Evolutionary conservation across 2,329 filamentous ascomycete species (phyloP).

Genomic region (Huntiella bhutanensis): DNA sequence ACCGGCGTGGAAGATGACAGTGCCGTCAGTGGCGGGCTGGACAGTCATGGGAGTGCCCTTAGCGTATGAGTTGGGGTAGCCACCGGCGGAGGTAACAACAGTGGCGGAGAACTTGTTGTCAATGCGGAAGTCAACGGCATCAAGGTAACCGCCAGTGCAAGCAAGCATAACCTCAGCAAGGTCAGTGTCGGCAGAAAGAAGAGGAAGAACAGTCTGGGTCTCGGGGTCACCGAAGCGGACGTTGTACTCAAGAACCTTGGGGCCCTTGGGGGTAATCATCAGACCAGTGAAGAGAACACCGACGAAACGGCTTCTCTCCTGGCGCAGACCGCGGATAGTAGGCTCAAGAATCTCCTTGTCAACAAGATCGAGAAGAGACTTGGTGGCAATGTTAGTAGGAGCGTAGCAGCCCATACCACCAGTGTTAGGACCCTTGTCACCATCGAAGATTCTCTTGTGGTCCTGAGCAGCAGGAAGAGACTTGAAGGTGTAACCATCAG

Average conservation of each 20-base stretch:
- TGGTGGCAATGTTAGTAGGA: constrained; percentile 62
- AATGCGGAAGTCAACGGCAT: constrained; percentile 48
- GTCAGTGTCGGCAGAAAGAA: constrained; percentile 62
- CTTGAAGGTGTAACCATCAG: constrained; percentile 68
- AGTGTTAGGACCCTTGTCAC: constrained; percentile 79
- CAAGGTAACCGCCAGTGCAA: constrained; percentile 57
- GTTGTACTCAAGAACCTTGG: constrained; percentile 81
- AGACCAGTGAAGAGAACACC: constrained; percentile 77
- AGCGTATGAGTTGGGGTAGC: constrained; percentile 71
- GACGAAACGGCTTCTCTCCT: constrained; percentile 54
- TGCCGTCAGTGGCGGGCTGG: constrained; percentile 26
- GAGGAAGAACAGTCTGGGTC: constrained; percentile 66
- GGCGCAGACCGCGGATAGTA: constrained; percentile 72
- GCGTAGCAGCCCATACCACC: constrained; percentile 97
- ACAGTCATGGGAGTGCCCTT: constrained; percentile 52
- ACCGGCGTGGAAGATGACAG: constrained; percentile 81
- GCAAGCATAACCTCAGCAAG: constrained; percentile 78
- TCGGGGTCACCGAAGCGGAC: constrained; percentile 86
- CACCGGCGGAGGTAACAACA: constrained; percentile 81
- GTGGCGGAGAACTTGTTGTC: constrained; percentile 61
- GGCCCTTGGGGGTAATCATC: constrained; percentile 70
- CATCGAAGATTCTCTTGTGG: constrained; percentile 87
- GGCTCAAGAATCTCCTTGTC: constrained; percentile 72
- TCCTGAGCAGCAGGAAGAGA: constrained; percentile 84
- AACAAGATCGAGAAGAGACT: constrained; percentile 57